Evolutionary conservation across 208 protist species (phyloP), one percentile per base, ranked within the genome.

Genomic region (Strigomonas galati): DNA sequence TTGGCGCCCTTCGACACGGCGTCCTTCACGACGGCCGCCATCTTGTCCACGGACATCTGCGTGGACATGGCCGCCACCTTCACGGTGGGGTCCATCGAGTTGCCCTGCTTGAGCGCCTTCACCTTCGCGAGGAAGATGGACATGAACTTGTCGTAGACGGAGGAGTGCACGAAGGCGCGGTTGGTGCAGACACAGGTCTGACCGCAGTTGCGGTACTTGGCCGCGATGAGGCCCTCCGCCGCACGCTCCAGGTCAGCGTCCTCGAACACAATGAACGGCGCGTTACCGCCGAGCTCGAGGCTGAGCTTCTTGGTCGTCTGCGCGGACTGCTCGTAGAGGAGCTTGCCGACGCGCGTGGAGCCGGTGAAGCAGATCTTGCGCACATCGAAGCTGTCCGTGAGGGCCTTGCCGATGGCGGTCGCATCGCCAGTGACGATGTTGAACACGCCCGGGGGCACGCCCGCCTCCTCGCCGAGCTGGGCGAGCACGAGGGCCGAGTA

Each of bases 271-370:
- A 97, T 78, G 52, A 92, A 84, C 5, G 93, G 89, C 46, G 86
- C 92, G 74, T 96, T 97, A n/a, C 95, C 95, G 56, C 95, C 95
- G 14, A 98, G 79, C 72, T 98, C 95, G 31, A 98, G 71, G 40
- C 14, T 81, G 19, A 91, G 44, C 71, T 82, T 87, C 59, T 95
- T 94, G 70, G 94, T 70, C n/a, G 87, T 88, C 21, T 81, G 65
- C 15, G 84, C 76, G 10, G 40, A 4, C 15, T 3, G 10, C 40
- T 4, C 40, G 40, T 78, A 87, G 32, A 97, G 76, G 28, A 73
- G 59, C 69, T 84, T 88, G 23, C 95, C 95, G 52, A 87, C 85
- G 19, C 62, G 35, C 26, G 83, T 88, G 52, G 82, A 92, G 27
- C 95, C 93, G 28, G 94, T 98, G 64, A 98, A 95, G 55, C 78